Conservation (phyloP, 2,329 filamentous ascomycete species). For the Clarireedia hainanense region DNA sequence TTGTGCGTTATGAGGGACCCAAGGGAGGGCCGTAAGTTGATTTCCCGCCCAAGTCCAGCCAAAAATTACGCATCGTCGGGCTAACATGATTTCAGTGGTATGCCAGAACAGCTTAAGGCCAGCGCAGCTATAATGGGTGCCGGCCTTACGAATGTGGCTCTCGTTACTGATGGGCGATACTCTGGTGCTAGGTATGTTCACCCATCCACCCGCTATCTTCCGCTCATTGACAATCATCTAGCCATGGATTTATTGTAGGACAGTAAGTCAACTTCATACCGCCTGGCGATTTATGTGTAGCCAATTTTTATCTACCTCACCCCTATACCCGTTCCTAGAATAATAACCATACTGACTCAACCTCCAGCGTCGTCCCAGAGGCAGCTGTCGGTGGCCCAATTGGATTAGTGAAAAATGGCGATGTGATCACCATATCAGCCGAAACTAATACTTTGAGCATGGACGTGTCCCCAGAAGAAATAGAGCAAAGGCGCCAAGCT, state of each 20-base stretch:
- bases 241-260: conserved; percentile 75
- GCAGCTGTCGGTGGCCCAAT: conserved; percentile 85
- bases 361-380: conserved; percentile 63
- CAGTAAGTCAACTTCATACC: conserved; percentile 36
- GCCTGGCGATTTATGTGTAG: background rate
- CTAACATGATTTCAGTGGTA: conserved; percentile 43
- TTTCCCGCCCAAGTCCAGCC: too few species aligned
- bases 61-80: background rate
- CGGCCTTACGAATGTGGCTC: conserved; percentile 74
- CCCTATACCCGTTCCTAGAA: too few species aligned
- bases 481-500: conserved; percentile 50
- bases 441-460: conserved; percentile 66
- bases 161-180: conserved; percentile 90
- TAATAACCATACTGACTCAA: background rate
- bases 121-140: conserved; percentile 90
- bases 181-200: conserved; percentile 66
- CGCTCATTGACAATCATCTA: background rate
- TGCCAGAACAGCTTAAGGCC: conserved; percentile 91
- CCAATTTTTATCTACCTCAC: background rate
- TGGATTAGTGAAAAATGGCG: conserved; percentile 71
- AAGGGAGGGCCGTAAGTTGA: conserved; percentile 62
- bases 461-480: conserved; percentile 57
- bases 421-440: conserved; percentile 80
- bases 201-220: background rate
- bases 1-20: conserved; percentile 90